These are phyloP conservation scores for Pseudoneurospora amorphoporcata DNA, from an alignment of 495 filamentous ascomycete species.

Conservation along the genomic window DNA sequence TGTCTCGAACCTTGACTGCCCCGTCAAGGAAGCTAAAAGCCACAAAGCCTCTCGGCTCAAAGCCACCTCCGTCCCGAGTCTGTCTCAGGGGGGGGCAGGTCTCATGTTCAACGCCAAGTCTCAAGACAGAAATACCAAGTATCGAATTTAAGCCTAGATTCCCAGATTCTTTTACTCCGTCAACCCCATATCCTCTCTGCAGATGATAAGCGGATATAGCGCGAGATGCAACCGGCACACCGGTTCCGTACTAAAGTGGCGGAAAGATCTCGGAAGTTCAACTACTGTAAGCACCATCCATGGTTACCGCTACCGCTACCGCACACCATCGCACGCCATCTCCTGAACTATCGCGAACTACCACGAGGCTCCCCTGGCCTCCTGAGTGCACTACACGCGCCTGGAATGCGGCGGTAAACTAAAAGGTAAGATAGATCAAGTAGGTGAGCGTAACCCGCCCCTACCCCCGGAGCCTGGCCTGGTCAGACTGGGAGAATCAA, in stretches of 20 bases:
- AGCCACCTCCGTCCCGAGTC: neutral
- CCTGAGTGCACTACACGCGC: neutral
- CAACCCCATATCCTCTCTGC: neutral
- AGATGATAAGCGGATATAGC: neutral
- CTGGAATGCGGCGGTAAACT: neutral
- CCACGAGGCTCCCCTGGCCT: neutral
- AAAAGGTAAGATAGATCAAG: neutral
- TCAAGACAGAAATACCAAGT: neutral
- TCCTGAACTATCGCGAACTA: neutral
- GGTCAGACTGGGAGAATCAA: neutral
- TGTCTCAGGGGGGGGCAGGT: neutral
- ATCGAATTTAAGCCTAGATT: neutral
- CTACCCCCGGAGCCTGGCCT: neutral
- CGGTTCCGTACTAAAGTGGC: neutral
- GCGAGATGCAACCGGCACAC: neutral
- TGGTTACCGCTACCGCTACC: neutral
- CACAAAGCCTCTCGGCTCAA: neutral
- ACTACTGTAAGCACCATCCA: neutral
- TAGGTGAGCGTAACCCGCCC: neutral
- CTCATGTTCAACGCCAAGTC: neutral
- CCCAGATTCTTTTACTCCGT: neutral
- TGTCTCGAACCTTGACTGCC: neutral
- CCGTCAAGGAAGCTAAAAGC: neutral
- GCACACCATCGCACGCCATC: neutral
- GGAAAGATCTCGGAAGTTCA: neutral